phyloP scores from a whole-genome alignment of 371 early-diverging fungal genomes.

The Mortierella sp. region DNA sequence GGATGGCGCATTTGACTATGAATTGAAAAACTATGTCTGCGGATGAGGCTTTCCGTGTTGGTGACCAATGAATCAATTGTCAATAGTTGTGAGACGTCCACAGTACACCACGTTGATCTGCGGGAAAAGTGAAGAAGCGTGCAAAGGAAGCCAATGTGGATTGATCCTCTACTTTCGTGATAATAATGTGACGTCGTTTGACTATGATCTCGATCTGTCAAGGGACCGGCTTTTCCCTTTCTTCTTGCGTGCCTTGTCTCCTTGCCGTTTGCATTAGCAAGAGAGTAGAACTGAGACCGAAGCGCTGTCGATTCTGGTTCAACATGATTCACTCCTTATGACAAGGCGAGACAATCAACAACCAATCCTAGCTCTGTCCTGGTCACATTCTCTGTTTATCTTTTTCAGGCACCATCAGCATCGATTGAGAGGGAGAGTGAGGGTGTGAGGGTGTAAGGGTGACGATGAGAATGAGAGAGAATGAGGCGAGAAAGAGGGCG shows the following conservation, averaged over 20 bases:
- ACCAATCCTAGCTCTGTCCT: too few species aligned
- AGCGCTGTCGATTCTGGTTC: not conserved
- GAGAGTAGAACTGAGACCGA: not conserved
- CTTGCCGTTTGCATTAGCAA: not conserved
- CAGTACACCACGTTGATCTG: too few species aligned
- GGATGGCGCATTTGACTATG: too few species aligned
- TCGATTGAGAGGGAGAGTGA: too few species aligned
- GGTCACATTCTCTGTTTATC: too few species aligned
- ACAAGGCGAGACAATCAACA: not conserved
- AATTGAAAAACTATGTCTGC: too few species aligned
- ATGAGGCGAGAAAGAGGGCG: too few species aligned
- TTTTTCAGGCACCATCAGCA: too few species aligned
- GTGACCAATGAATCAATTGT: too few species aligned
- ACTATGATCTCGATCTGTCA: not conserved
- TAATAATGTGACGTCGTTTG: not conserved
- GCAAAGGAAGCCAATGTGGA: not conserved
- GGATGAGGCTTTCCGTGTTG: too few species aligned
- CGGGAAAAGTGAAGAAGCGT: not conserved
- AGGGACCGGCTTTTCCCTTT: not conserved
- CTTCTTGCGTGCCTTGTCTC: not conserved
- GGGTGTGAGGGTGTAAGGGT: too few species aligned
- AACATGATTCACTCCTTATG: constrained; percentile 9
- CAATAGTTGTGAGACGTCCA: not conserved
- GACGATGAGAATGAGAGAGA: too few species aligned
- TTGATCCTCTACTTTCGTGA: not conserved